phyloP scores from a whole-genome alignment of 805 yeast species.

The Metschnikowia orientalis region DNA sequence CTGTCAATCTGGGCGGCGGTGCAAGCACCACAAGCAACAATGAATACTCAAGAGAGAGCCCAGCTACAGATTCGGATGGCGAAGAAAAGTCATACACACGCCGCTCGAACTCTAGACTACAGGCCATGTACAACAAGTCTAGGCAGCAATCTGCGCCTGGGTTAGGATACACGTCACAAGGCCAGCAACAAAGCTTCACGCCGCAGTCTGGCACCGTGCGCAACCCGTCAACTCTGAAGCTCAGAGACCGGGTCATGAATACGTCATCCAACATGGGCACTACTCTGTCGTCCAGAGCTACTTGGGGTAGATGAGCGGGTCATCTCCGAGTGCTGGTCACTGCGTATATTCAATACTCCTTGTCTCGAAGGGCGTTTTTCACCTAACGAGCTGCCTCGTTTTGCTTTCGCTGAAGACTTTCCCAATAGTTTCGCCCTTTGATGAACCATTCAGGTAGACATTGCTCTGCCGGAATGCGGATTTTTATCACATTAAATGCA shows the following conservation, averaged over 20 bases:
- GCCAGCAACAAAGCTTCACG: constrained; percentile 17
- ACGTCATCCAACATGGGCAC: constrained; percentile 6
- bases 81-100: constrained; percentile 24
- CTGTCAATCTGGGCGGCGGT: constrained; percentile 10
- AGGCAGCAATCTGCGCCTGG: constrained; percentile 36
- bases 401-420: constrained; percentile 23
- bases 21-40: not conserved
- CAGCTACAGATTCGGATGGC: constrained; percentile 7
- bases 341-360: too few relatives aligned
- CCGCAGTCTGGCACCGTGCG: constrained; percentile 28
- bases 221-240: constrained; percentile 16
- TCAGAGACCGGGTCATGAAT: constrained; percentile 17
- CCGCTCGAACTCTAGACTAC: constrained; percentile 32
- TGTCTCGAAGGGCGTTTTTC: too few relatives aligned
- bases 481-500: constrained; percentile 36
- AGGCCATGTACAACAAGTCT: constrained; percentile 38
- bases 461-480: constrained; percentile 57
- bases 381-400: too few relatives aligned
- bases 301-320: constrained; percentile 24
- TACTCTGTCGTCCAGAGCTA: constrained; percentile 16
- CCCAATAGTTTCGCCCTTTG: constrained; percentile 64
- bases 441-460: constrained; percentile 75
- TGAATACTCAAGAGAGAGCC: constrained; percentile 3
- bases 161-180: constrained; percentile 23
- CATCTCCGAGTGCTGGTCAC: constrained; percentile 6